Percentiles rank a stretch among this genome's conserved stretches.
Conservation (phyloP, 202 grass and related monocot genomes). For the Eragrostis tef region DNA sequence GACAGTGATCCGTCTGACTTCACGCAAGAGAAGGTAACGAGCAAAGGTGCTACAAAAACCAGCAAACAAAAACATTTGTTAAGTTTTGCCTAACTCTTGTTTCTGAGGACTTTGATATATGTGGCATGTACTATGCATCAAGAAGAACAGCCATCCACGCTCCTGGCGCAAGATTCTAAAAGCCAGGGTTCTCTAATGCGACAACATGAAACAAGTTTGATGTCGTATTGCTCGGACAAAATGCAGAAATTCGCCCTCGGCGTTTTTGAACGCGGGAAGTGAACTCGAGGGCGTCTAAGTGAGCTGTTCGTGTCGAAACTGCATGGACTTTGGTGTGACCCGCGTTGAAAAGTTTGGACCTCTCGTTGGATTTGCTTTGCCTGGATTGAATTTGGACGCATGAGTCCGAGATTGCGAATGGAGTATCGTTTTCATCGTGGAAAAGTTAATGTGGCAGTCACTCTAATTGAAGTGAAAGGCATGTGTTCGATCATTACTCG, state of each 20-base stretch:
- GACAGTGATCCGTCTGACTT: neutral
- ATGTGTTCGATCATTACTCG: neutral
- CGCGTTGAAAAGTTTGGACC: neutral
- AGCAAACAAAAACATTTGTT: constrained; percentile 1
- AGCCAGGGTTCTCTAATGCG: neutral
- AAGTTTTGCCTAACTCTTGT: constrained; percentile 22
- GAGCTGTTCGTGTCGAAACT: neutral
- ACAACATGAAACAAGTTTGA: neutral
- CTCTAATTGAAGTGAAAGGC: neutral
- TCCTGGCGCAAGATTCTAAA: neutral
- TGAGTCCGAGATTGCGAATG: neutral
- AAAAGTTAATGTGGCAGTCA: neutral
- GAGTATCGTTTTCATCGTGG: neutral
- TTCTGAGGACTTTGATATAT: neutral
- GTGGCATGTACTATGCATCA: neutral
- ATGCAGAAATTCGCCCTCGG: neutral
- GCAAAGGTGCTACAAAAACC: neutral
- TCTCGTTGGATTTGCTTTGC: neutral
- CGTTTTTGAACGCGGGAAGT: neutral
- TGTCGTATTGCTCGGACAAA: neutral
- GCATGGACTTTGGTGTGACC: neutral
- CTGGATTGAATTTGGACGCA: neutral
- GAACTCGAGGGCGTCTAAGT: neutral
- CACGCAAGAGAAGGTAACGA: neutral
- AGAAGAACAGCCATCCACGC: neutral